Conservation (phyloP, 371 early-diverging fungal species). For the Lichtheimia corymbifera region DNA sequence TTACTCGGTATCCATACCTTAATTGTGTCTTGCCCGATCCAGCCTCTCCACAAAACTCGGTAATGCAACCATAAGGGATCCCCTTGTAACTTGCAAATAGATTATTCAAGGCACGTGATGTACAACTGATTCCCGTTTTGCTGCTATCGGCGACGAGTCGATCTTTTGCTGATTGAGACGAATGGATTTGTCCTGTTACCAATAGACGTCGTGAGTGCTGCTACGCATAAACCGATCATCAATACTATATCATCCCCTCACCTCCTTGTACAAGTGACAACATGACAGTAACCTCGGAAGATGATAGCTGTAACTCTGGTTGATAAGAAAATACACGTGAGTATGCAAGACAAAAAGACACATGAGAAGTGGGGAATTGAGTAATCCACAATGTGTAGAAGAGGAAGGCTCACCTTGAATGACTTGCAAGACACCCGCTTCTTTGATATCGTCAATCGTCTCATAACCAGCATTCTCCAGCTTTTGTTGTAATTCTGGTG, state of each 20-base stretch:
- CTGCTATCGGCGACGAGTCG: not conserved
- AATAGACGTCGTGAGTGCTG: not conserved
- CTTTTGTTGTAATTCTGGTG: conserved; percentile 18
- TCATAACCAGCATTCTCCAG: conserved; percentile 29
- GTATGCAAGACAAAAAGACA: not conserved
- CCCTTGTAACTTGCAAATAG: conserved; percentile 12
- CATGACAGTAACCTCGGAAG: conserved; percentile 2
- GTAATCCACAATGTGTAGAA: not conserved
- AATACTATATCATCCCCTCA: not conserved
- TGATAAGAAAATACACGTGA: not conserved
- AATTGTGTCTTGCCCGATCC: conserved; percentile 72
- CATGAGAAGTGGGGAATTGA: not conserved
- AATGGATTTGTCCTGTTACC: conserved; percentile 4
- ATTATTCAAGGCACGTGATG: not conserved
- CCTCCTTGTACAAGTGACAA: conserved; percentile 17
- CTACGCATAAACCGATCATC: not conserved
- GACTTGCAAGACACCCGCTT: conserved; percentile 18
- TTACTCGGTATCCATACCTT: conserved; percentile 37
- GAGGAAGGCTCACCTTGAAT: conserved; percentile 19
- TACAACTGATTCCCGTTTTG: conserved; percentile 9
- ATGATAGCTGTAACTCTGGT: conserved; percentile 10
- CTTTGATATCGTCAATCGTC: conserved; percentile 22
- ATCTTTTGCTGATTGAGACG: conserved; percentile 12
- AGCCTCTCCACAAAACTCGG: conserved; percentile 68
- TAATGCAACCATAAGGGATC: conserved; percentile 27